Evolutionary conservation across 208 protist species (phyloP), one percentile per base, ranked within the genome.

Genomic region (Vickermania spadyakhi): DNA sequence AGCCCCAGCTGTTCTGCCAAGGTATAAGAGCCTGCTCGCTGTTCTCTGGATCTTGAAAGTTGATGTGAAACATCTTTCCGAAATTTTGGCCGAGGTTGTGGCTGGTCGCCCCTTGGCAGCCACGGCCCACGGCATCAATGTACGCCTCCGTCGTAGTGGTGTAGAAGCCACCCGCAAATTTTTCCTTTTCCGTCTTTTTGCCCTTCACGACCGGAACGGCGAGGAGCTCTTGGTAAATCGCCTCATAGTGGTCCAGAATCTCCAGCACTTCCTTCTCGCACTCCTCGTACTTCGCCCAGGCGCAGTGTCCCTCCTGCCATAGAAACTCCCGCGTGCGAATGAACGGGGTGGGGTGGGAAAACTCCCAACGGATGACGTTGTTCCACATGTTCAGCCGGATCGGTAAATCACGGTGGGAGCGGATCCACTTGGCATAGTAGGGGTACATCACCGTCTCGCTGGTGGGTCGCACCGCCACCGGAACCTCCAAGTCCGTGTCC

Each of bases 371-470:
- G 26, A 99, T 97, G 50, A 99, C 97, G 70, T 98, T 99, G 68
- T 95, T 97, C 97, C 97, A 99, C 90, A 98, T 96, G 70, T 98
- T 98, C 29, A 98, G 72, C 25, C 92, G 97, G 28, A 99, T 70
- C 29, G 98, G 98, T 49, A 99, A 84, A 71, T 99, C 98, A 62
- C 98, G 90, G 71, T 99, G 93, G 28, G 92, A 98, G 49, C 91
- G 89, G 61, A 99, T 98, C 97, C 97, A 99, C 72, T 98, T 98
- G 59, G 81, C 82, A 72, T 96, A 99, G 52, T 93, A 83, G 27
- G 97, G 96, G 77, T 99, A 99, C 97, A 99, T 99, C 51, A 99
- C 90, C 23, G 98, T 99, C 89, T 99, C 98, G 58, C 87, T 97
- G 21, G 98, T 99, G 27, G 98, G 98, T 54, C 98, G 97, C 62